Percentiles rank a stretch among this genome's conserved stretches.
phyloP scores from a whole-genome alignment of 495 filamentous ascomycete species.

The Chaetomium fimeti region DNA sequence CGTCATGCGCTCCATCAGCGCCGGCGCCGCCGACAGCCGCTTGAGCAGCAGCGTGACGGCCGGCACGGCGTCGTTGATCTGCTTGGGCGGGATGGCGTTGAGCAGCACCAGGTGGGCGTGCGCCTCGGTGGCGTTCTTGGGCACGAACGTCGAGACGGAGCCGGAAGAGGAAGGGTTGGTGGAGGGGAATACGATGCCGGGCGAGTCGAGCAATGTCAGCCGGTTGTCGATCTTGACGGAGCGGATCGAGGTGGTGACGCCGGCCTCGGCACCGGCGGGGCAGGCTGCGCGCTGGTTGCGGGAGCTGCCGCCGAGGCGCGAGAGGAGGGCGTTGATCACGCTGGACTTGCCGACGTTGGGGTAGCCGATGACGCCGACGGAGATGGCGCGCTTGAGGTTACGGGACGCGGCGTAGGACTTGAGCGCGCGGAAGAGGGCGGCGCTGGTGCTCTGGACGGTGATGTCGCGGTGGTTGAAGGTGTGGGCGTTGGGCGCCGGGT shows the following conservation, averaged over 20 bases:
- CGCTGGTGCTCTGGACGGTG: conserved; percentile 80
- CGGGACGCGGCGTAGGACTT: conserved; percentile 85
- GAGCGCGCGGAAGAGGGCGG: conserved; percentile 82
- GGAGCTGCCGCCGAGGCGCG: conserved; percentile 64
- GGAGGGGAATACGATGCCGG: conserved; percentile 89
- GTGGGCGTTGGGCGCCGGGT: conserved; percentile 77
- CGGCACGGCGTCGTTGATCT: conserved; percentile 86
- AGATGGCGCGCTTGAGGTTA: conserved; percentile 83
- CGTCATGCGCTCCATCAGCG: conserved; percentile 70
- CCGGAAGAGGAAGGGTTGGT: conserved; percentile 30
- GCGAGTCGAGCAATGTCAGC: conserved; percentile 90
- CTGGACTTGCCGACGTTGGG: conserved; percentile 97
- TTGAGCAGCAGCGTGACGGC: conserved; percentile 79
- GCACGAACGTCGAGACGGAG: conserved; percentile 39
- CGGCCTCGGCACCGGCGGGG: conserved; percentile 88
- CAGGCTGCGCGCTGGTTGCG: conserved; percentile 62
- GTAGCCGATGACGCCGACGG: conserved; percentile 92
- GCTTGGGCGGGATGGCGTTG: conserved; percentile 88
- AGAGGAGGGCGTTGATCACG: conserved; percentile 90
- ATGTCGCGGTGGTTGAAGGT: conserved; percentile 90
- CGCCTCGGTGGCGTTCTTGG: conserved; percentile 65
- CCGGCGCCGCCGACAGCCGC: conserved; percentile 68
- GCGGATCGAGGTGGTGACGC: conserved; percentile 84
- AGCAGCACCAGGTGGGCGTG: conserved; percentile 83
- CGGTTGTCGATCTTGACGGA: conserved; percentile 94